Evolutionary conservation across 441 rosid species (phyloP), one percentile per base, ranked within the genome.

Genomic region (Jatropha podagrica): DNA sequence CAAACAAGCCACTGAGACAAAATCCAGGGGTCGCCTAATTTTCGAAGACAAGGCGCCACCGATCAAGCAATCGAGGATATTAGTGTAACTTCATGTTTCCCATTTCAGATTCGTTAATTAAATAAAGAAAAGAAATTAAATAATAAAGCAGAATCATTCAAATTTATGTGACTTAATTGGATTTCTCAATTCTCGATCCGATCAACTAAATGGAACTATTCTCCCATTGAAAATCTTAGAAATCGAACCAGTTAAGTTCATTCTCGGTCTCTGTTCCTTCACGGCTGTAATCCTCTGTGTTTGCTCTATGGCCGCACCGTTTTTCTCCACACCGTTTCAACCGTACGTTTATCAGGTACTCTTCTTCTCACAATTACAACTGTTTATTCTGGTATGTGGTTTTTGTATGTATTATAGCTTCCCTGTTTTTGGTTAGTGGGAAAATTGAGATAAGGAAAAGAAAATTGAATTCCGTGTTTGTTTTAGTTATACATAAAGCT

Each of bases 271-370:
- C 60, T 4, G 59, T 69, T 69, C 32, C 3, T 61, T 55, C 51
- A 18, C 61, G 10, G 72, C 73, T 20, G 48, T 58, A 79, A 73
- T 75, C 60, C 38, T 74, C 71, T 23, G 82, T 32, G 65, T 75
- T 71, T 60, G 56, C 60, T 26, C 82, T 74, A 95, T 95, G 99
- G 99, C 99, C 38, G 99, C 99, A 46, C 99, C 99, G 46, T 95
- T 93, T 82, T 95, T 93, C 86, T 87, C 98, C 0, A 95, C 97
- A 65, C 99, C 99, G 64, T 90, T 95, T 85, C 99, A 95, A 84
- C 99, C 98, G 17, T 93, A 91, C 64, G 97, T 95, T 66, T 93
- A 95, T 71, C 99, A 93, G 98, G 99, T 93, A 74, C 73, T 60
- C 64, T 74, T 67, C 63, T 46, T 59, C 17, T 44, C 52, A 37